These are phyloP conservation scores for Talaromyces ruber DNA, from an alignment of 495 filamentous ascomycete genomes.

Conservation along the genomic window DNA sequence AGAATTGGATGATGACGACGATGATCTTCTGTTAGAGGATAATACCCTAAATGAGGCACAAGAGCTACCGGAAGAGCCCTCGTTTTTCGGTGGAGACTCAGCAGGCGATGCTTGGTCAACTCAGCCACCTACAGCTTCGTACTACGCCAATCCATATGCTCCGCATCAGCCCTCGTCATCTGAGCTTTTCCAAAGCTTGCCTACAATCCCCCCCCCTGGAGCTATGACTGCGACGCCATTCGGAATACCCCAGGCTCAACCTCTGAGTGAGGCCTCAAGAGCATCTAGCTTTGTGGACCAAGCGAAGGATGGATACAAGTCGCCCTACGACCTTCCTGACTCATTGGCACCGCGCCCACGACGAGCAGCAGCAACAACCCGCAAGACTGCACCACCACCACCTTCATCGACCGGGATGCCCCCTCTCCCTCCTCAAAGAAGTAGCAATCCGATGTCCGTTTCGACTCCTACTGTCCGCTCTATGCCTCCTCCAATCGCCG, in stretches of 20 bases:
- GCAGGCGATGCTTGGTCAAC: not conserved
- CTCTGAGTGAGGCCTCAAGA: constrained; percentile 27
- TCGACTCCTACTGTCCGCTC: constrained; percentile 13
- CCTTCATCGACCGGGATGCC: constrained; percentile 20
- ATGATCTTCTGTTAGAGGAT: constrained; percentile 65
- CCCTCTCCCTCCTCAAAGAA: constrained; percentile 45
- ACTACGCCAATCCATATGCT: constrained; percentile 20
- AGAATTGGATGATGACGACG: constrained; percentile 70
- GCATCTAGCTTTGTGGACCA: constrained; percentile 79
- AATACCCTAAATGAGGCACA: constrained; percentile 18
- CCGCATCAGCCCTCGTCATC: constrained; percentile 38
- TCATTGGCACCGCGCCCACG: constrained; percentile 61
- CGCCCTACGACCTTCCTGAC: constrained; percentile 91
- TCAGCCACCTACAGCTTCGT: not conserved
- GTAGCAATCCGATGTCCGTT: constrained; percentile 41
- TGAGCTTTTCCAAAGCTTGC: constrained; percentile 25
- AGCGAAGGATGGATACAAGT: constrained; percentile 81
- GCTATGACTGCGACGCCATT: constrained; percentile 27
- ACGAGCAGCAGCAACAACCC: constrained; percentile 36
- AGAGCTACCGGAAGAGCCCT: not conserved
- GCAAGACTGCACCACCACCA: constrained; percentile 21
- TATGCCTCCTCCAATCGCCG: constrained; percentile 11
- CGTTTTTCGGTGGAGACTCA: not conserved
- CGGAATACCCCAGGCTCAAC: constrained; percentile 25
- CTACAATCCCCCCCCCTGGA: constrained; percentile 13